Evolutionary conservation across 2,329 filamentous ascomycete genomes (phyloP), one percentile per base, ranked within the genome.

Genomic region (Aureobasidium namibiae): DNA sequence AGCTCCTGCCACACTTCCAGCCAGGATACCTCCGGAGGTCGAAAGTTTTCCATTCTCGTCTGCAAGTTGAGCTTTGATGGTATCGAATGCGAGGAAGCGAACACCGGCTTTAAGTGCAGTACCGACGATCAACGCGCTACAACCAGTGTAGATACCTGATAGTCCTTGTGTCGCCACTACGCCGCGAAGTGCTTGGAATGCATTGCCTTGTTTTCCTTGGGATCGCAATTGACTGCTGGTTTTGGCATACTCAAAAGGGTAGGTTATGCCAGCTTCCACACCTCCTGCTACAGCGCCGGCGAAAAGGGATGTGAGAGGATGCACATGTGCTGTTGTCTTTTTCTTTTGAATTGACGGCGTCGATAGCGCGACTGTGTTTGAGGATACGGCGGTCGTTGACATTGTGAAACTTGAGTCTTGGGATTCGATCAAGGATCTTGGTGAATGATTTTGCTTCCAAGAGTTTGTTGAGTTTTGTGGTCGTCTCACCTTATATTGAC

Each of bases 281-380:
- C 73, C 78, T 13, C 80, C 81, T 6, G 79, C 81, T 11, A 80
- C 64, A 18, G 75, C 79, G 24, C 80, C 80, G 1, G 80, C 72
- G 16, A 79, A 63, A 1, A 82, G 38, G 8, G 50, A 54, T 9
- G 38, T 34, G 7, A 54, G 50, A 33, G 50, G 50, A 34, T 68
- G 0, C 79, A 82, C n/a, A 79, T 70, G 70, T 65, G 50, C 60
- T 56, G 63, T 63, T 6, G 72, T 67, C 59, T 67, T 59, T 46
- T 67, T 60, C 26, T 29, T 26, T 8, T 13, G 10, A 5, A 23
- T 23, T 16, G 46, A 13, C 23, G 8, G 18, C 11, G 46, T 18
- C 6, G 44, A 18, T 14, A 29, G 14, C 14, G 16, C n/a, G 10
- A 33, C n/a, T 7, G 45, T 21, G 11, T 7, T 48, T 5, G 45